Percentiles rank a stretch among this genome's conserved stretches.
Evolutionary conservation across 345 rosid genomes (phyloP).

Genomic region (Populus pruinosa): DNA sequence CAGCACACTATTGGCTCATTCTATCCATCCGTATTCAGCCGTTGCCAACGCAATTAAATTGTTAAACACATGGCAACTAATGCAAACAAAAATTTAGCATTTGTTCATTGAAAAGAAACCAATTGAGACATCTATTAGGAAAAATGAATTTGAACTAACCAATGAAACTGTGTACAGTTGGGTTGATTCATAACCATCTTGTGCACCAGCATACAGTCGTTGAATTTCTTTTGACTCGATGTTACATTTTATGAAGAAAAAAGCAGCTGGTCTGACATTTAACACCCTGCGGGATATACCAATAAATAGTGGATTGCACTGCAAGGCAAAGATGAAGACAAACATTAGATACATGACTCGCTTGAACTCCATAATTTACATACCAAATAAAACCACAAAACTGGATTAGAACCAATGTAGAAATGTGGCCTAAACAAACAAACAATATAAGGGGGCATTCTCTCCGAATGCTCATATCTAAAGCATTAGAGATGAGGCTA

Average conservation of each 20-base stretch:
- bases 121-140: not conserved
- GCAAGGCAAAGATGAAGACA: conserved; percentile 23
- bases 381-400: not conserved
- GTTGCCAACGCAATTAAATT: not conserved
- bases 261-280: conserved; percentile 80
- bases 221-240: conserved; percentile 70
- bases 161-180: conserved; percentile 63
- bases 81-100: not conserved
- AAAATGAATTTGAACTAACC: conserved; percentile 38
- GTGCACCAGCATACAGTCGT: conserved; percentile 55
- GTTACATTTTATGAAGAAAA: conserved; percentile 72
- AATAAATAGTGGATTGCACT: conserved; percentile 61
- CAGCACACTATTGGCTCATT: not conserved
- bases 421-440: not conserved
- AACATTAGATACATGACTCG: not conserved
- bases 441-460: not conserved
- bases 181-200: conserved; percentile 89
- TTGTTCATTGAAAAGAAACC: not conserved
- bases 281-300: conserved; percentile 72
- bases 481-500: not conserved
- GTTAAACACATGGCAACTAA: not conserved
- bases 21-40: not conserved
- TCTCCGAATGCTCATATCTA: not conserved
- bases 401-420: not conserved
- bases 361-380: not conserved